These are phyloP conservation scores for Ascosphaera acerosa DNA, from an alignment of 2,329 filamentous ascomycete species.

Conservation along the genomic window DNA sequence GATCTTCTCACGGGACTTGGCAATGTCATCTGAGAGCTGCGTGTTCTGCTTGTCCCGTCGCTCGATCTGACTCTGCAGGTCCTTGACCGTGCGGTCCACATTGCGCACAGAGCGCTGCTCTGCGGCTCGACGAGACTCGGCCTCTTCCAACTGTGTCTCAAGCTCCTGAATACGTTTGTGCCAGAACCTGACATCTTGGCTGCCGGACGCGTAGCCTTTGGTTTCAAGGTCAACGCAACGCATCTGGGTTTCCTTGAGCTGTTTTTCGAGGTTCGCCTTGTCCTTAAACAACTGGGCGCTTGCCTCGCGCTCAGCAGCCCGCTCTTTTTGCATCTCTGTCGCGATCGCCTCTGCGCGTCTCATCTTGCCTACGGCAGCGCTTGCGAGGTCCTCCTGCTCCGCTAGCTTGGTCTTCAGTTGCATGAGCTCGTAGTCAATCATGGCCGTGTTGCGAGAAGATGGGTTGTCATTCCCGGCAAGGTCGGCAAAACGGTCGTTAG, in stretches of 20 bases:
- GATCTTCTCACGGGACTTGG: conserved; percentile 68
- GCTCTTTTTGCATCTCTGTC: conserved; percentile 79
- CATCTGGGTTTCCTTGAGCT: conserved; percentile 70
- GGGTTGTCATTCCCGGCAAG: conserved; percentile 66
- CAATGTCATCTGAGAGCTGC: conserved; percentile 60
- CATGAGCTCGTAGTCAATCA: conserved; percentile 66
- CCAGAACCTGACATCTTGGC: conserved; percentile 84
- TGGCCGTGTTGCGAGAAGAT: conserved; percentile 68
- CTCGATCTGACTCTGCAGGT: conserved; percentile 76
- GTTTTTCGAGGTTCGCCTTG: conserved; percentile 73
- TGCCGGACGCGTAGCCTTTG: conserved; percentile 83
- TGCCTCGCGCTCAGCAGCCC: conserved; percentile 58
- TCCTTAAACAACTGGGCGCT: conserved; percentile 66
- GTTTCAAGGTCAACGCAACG: conserved; percentile 83
- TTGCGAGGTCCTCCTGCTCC: conserved; percentile 78
- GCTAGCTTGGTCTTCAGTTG: conserved; percentile 73
- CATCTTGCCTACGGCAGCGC: conserved; percentile 92
- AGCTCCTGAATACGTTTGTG: conserved; percentile 93
- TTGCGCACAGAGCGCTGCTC: conserved; percentile 75
- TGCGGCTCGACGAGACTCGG: conserved; percentile 52
- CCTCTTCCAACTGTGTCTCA: conserved; percentile 61
- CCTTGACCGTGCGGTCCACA: conserved; percentile 79
- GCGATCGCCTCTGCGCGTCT: conserved; percentile 68
- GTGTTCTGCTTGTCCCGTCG: conserved; percentile 71
- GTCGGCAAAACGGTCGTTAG: conserved; percentile 68